These are phyloP conservation scores for Penicillium italicum DNA, from an alignment of 2,329 filamentous ascomycete species.

Conservation along the genomic window DNA sequence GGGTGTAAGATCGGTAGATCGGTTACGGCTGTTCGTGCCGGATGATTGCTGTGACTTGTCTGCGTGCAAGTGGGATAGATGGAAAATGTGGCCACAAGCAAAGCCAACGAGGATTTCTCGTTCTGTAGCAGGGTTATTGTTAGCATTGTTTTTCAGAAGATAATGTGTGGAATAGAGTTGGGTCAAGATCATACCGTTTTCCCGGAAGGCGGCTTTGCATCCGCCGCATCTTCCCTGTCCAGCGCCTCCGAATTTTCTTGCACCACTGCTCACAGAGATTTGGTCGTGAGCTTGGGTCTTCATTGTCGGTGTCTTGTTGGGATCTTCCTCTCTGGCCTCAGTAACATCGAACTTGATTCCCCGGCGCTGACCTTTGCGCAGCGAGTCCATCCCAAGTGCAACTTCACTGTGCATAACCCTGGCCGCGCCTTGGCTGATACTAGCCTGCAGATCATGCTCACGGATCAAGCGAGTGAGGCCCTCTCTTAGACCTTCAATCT, in stretches of 20 bases:
- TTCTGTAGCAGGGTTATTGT: constrained; percentile 34
- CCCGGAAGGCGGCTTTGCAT: constrained; percentile 37
- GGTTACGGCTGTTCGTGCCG: constrained; percentile 17
- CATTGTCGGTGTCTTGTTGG: constrained; percentile 12
- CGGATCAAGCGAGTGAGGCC: constrained; percentile 87
- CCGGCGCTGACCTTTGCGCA: constrained; percentile 74
- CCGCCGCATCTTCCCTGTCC: constrained; percentile 37
- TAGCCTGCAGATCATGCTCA: constrained; percentile 92
- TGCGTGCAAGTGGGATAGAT: constrained; percentile 58
- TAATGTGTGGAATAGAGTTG: neutral
- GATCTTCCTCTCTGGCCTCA: constrained; percentile 17
- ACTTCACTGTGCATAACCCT: constrained; percentile 85
- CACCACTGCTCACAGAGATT: constrained; percentile 6
- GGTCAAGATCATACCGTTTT: constrained; percentile 32
- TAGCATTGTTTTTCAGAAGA: neutral
- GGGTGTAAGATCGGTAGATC: constrained; percentile 22
- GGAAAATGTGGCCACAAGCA: constrained; percentile 66
- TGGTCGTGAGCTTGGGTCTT: constrained; percentile 14
- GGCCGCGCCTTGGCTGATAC: constrained; percentile 85
- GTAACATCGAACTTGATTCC: constrained; percentile 85
- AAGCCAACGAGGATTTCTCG: constrained; percentile 61
- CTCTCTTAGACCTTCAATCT: constrained; percentile 85
- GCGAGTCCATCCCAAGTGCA: constrained; percentile 71
- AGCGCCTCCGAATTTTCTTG: constrained; percentile 3
- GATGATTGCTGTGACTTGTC: constrained; percentile 20